Evolutionary conservation across 2,329 filamentous ascomycete genomes (phyloP), one percentile per base, ranked within the genome.

Genomic region (Blastomyces gilchristii): DNA sequence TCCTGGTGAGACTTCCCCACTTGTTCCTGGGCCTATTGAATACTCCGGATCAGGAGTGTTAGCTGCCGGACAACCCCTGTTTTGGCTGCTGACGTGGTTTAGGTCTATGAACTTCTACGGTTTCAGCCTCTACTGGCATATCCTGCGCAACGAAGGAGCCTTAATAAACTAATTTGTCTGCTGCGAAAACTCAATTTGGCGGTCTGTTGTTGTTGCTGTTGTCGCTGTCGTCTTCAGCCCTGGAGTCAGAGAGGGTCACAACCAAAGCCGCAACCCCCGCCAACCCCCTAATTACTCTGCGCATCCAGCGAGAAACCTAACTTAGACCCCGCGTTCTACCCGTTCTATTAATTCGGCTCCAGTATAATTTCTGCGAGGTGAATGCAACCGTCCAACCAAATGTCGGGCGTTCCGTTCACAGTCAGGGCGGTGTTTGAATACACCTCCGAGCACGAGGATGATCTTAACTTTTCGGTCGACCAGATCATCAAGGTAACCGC

Each of bases 361-460:
- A 64, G 62, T 63, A 66, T 71, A 69, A 67, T 68, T 65, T 68
- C 69, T 69, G 67, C 31, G 52, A 54, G 25, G 7, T 41, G 54
- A 12, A 37, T 54, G 68, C 67, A 67, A 67, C 69, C 69, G 67
- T 68, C 68, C 66, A 75, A 68, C 79, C 83, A 76, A 74, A 92
- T 92, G 88, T 81, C 87, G 75, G 76, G 75, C 65, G 81, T 82
- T 70, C 86, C 87, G 65, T 97, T 96, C 82, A 95, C 90, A 79
- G 94, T 99, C 81, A 96, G 92, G 83, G 91, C 94, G 69, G 79
- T 97, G 73, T 99, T 89, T 81, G 93, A 97, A 75, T 99, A 99
- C 80, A 81, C 83, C 74, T 97, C 94, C 69, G 84, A 85, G 66
- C 93, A 99, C 76, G 91, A 96, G 70, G 94, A 99, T 77, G 94